A percentile compares a stretch with the other conserved stretches of the same genome.
These are phyloP conservation scores for Globisporangium yorkense DNA, from an alignment of 352 stramenopile species.

Conservation along the genomic window DNA sequence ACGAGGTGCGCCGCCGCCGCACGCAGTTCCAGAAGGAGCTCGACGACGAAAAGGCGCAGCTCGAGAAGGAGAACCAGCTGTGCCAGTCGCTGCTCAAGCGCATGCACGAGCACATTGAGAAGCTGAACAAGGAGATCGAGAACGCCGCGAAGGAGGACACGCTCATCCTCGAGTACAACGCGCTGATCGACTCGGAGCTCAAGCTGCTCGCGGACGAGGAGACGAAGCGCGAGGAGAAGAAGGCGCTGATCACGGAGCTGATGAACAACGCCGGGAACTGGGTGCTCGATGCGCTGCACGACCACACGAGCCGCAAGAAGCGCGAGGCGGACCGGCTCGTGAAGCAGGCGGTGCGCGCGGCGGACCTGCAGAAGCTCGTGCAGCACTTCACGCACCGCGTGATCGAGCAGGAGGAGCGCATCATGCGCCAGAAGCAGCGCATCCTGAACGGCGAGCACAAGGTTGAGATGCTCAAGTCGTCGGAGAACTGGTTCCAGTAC, in stretches of 20 bases:
- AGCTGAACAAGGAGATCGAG: constrained; percentile 71
- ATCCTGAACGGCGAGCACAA: constrained; percentile 88
- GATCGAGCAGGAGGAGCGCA: constrained; percentile 86
- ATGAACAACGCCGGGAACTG: constrained; percentile 87
- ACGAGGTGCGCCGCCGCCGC: constrained; percentile 73
- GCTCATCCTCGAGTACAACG: constrained; percentile 72
- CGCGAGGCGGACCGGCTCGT: constrained; percentile 80
- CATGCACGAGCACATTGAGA: constrained; percentile 81
- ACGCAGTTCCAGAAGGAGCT: constrained; percentile 83
- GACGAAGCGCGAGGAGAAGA: constrained; percentile 86
- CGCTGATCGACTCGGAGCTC: constrained; percentile 63
- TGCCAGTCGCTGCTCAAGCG: constrained; percentile 73
- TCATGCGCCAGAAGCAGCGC: constrained; percentile 88
- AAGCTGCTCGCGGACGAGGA: constrained; percentile 79
- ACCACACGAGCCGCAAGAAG: constrained; percentile 86
- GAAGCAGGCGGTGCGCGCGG: constrained; percentile 75
- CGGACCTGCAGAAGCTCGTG: constrained; percentile 82
- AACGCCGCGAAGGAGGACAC: constrained; percentile 62
- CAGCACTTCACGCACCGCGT: constrained; percentile 88
- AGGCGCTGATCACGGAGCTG: constrained; percentile 74
- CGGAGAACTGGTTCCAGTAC: constrained; percentile 88
- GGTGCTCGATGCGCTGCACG: constrained; percentile 77
- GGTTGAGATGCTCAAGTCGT: constrained; percentile 88
- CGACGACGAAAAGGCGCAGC: constrained; percentile 65
- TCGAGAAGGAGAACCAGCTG: constrained; percentile 73